Conservation (phyloP, 176 grass and related monocot genomes). For the Ampelocalamus luodianensis region DNA sequence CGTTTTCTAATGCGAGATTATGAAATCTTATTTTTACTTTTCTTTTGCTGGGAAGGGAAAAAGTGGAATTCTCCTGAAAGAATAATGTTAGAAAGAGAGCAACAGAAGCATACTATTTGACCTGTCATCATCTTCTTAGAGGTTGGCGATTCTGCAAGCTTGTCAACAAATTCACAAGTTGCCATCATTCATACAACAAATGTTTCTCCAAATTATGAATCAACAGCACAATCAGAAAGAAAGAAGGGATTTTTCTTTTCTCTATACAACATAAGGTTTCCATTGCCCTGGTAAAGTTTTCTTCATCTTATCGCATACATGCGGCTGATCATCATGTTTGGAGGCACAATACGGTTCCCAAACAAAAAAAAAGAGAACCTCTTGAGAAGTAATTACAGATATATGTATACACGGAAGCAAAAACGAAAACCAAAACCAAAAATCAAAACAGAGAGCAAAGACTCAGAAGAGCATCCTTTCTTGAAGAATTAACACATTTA, state of each 20-base stretch:
- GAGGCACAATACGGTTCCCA: neutral
- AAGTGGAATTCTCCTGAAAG: neutral
- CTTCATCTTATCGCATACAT: neutral
- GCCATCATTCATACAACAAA: neutral
- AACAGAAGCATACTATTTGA: neutral
- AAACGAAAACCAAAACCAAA: neutral
- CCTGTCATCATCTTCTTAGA: neutral
- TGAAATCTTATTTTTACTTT: neutral
- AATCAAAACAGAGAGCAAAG: neutral
- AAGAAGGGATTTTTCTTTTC: neutral
- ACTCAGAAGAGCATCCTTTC: neutral
- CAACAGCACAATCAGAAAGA: neutral
- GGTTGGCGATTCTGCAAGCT: neutral
- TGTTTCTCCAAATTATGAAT: neutral
- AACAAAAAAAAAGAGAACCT: neutral
- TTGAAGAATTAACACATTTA: slow-evolving; percentile 1
- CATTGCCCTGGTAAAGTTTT: neutral
- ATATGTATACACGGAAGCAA: neutral
- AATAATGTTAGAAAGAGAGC: neutral
- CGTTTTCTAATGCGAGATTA: neutral
- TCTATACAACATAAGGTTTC: neutral
- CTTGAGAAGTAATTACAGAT: neutral
- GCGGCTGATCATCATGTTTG: neutral
- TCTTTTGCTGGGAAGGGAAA: neutral
- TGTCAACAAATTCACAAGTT: neutral